These are phyloP conservation scores for Lactarius evosmus DNA, from an alignment of 768 basidiomycete species.

Conservation along the genomic window DNA sequence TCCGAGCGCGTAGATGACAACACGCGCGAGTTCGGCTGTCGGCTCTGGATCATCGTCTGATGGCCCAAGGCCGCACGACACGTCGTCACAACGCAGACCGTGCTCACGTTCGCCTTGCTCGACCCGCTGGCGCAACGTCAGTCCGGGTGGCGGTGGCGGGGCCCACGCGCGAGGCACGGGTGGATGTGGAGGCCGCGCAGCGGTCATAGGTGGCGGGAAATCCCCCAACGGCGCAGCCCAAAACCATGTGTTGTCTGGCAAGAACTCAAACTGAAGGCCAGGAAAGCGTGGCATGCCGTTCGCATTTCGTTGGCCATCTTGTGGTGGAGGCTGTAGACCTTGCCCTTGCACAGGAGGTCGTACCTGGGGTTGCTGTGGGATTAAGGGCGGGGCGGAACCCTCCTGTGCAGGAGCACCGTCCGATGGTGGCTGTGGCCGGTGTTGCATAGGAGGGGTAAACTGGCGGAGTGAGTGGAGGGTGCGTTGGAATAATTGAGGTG, in stretches of 20 bases:
- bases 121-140: slow-evolving; percentile 67
- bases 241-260: slow-evolving; percentile 20
- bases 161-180: slow-evolving; percentile 49
- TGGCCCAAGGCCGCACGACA: slow-evolving; percentile 72
- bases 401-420: slow-evolving; percentile 10
- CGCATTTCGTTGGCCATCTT: slow-evolving; percentile 16
- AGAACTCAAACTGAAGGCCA: slow-evolving; percentile 23
- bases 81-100: slow-evolving; percentile 68
- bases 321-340: slow-evolving; percentile 20
- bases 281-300: slow-evolving; percentile 22
- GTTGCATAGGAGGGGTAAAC: background rate
- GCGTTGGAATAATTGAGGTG: slow-evolving; percentile 8
- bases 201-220: background rate
- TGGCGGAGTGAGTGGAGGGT: slow-evolving; percentile 13
- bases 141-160: slow-evolving; percentile 61
- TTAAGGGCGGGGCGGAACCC: slow-evolving; percentile 19
- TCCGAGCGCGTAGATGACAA: slow-evolving; percentile 38
- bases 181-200: slow-evolving; percentile 29
- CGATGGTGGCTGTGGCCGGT: background rate
- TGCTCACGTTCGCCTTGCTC: slow-evolving; percentile 71
- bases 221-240: slow-evolving; percentile 19
- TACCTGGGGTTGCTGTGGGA: slow-evolving; percentile 18
- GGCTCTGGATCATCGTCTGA: slow-evolving; percentile 65
- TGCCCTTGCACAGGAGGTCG: slow-evolving; percentile 20
- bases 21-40: slow-evolving; percentile 35